Evolutionary conservation across 768 basidiomycete species (phyloP).

Genomic region (Ramaria sp.): DNA sequence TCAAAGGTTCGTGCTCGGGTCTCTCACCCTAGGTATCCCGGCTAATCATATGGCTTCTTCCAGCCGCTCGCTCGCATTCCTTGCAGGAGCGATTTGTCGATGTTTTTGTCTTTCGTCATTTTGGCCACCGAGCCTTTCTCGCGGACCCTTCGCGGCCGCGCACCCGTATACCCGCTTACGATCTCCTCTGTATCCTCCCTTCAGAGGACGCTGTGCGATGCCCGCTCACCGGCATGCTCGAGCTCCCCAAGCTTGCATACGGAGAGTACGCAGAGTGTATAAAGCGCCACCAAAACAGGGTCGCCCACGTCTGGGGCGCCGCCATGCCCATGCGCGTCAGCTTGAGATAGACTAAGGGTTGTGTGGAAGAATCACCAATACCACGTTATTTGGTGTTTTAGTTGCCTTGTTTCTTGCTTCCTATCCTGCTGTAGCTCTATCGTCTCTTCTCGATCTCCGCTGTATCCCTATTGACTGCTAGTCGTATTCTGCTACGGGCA

Average conservation of each 20-base stretch:
- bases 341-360: conserved; percentile 22
- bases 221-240: conserved; percentile 41
- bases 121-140: conserved; percentile 58
- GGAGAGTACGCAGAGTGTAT: conserved; percentile 45
- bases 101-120: conserved; percentile 53
- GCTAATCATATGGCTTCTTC: conserved; percentile 5
- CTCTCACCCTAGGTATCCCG: background rate
- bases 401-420: background rate
- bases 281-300: conserved; percentile 39
- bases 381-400: background rate
- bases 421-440: conserved; percentile 1
- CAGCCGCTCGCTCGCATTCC: conserved; percentile 48
- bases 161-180: conserved; percentile 50
- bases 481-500: background rate
- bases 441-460: background rate
- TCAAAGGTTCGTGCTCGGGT: conserved; percentile 41
- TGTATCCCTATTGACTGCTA: background rate
- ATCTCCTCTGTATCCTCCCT: conserved; percentile 52
- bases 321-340: conserved; percentile 12
- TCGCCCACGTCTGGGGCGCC: conserved; percentile 46
- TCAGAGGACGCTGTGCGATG: conserved; percentile 23
- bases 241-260: conserved; percentile 50
- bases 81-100: conserved; percentile 50
- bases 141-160: conserved; percentile 40
- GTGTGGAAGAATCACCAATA: background rate